Base-by-base conservation (phyloP, 1,284 basidiomycete species). In the Melampsora americana region DNA sequence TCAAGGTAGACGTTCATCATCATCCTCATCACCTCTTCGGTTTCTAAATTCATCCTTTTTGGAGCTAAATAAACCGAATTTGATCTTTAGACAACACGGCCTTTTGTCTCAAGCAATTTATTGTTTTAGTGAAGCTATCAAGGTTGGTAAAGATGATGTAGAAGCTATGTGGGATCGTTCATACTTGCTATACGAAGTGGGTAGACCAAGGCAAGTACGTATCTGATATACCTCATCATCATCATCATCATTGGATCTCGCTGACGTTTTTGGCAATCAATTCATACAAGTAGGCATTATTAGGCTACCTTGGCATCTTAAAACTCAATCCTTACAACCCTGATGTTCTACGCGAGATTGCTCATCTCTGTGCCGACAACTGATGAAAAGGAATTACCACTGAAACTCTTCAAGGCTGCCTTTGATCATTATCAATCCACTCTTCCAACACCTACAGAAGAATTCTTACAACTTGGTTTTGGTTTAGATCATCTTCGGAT, bases 131-230 rank as follows among this genome's bases (percentile, higher is more conserved):
- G 95, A 97, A 81, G 88, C 92, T 0, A 88, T 90, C 80, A 89
- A 87, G 78, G 85, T 91, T 32, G 90, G 95, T 80, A 90, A 91
- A 5, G 86, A 86, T 5, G 94, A 97, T 78, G 87, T 92, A 11
- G 89, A 91, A 77, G 90, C 91, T 1, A 87, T 95, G 30, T 97
- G 93, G 92, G 93, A 98, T 79, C 88, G 93, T 1, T 92, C 94
- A 0, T 85, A 88, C 3, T 86, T 97, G 6, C 90, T 93, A 5
- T 90, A 90, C 79, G 89, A 92, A 78, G 87, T 90, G 39, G 89
- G 88, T 0, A 89, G 92, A 48, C 84, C 89, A 59, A 85, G 86
- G 78, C 90, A 88, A 28, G 90, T 90, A 77, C 60, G 85, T 79
- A 74, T 56, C 62, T 32, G 26, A 14, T n/a, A n/a, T n/a, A n/a